Base-by-base conservation (phyloP, 306 rosid genomes). In the Quercus agrifolia region DNA sequence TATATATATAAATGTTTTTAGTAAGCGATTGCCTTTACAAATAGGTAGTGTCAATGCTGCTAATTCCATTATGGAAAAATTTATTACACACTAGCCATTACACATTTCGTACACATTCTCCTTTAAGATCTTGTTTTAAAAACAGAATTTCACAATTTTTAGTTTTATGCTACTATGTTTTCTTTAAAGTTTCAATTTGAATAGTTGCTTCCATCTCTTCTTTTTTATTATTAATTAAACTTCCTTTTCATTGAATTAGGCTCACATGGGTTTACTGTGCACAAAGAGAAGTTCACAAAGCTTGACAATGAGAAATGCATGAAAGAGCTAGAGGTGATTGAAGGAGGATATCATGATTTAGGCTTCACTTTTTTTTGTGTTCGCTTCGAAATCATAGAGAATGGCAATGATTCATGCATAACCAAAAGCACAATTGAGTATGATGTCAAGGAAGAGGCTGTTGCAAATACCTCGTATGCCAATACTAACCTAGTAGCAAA, bases 361-460 rank as follows among this genome's bases (percentile, higher is more conserved):
- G 88, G 88, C 5, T 77, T 84, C 5, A 68, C 74, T 6, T 56
- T 79, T 0, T 79, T 76, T 23, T 30, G 80, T 46, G 51, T 84
- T 66, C 74, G 83, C 9, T 58, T 81, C 12, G 73, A 87, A 55
- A 52, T 87, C 44, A 28, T 41, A 0, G 86, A 87, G 63, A 74
- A 69, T 11, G 64, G 6, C 25, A 4, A 52, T 19, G 14, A 15
- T 12, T 75, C 81, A 64, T 69, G 81, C 86, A 56, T 82, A 6
- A 72, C 82, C 64, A 87, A 63, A 73, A 25, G 79, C 25, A 68
- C 79, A 6, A 10, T 87, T 0, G 81, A 87, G 20, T 84, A 77
- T 30, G 81, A 84, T 5, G 52, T 87, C 44, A 84, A 84, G 44
- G 86, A 82, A 15, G 88, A 87, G 13, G 80, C 84, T 25, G 79